Percentiles rank a stretch among this genome's conserved stretches.
Conservation (phyloP, 306 rosid genomes). For the Spatholobus suberectus region DNA sequence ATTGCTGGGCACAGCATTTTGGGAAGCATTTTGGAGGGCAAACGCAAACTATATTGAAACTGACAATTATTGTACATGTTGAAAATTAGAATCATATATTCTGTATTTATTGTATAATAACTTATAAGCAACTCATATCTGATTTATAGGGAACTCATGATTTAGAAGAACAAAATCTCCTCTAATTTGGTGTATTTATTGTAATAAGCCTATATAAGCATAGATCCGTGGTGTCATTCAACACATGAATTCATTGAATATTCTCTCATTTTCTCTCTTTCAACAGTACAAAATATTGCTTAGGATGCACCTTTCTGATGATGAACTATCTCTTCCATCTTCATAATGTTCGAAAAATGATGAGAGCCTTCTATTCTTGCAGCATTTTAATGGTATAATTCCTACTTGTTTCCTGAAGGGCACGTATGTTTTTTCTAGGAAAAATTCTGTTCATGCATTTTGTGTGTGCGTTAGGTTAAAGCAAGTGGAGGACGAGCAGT, state of each 20-base stretch:
- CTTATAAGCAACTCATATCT: too few species aligned
- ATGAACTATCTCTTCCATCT: slow-evolving; percentile 49
- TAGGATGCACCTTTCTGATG: slow-evolving; percentile 46
- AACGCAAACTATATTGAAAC: background rate
- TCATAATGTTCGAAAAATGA: slow-evolving; percentile 55
- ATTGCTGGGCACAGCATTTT: background rate
- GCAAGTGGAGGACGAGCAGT: background rate
- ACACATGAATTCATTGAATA: too few species aligned
- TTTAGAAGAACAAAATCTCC: too few species aligned
- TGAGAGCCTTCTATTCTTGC: slow-evolving; percentile 48
- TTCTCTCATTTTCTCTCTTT: too few species aligned
- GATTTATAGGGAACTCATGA: too few species aligned
- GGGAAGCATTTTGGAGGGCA: slow-evolving; percentile 14
- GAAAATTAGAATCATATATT: too few species aligned
- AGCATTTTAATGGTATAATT: background rate
- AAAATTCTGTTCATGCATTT: background rate
- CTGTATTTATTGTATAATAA: too few species aligned
- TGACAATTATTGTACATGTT: too few species aligned
- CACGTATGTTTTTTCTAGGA: background rate
- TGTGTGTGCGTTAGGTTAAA: background rate
- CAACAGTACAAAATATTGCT: slow-evolving; percentile 56
- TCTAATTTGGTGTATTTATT: too few species aligned
- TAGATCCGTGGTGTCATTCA: too few species aligned
- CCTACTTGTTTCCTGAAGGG: background rate
- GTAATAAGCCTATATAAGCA: too few species aligned